These are phyloP conservation scores for Pestalotiopsis sp. DNA, from an alignment of 2,329 filamentous ascomycete genomes.

Conservation along the genomic window DNA sequence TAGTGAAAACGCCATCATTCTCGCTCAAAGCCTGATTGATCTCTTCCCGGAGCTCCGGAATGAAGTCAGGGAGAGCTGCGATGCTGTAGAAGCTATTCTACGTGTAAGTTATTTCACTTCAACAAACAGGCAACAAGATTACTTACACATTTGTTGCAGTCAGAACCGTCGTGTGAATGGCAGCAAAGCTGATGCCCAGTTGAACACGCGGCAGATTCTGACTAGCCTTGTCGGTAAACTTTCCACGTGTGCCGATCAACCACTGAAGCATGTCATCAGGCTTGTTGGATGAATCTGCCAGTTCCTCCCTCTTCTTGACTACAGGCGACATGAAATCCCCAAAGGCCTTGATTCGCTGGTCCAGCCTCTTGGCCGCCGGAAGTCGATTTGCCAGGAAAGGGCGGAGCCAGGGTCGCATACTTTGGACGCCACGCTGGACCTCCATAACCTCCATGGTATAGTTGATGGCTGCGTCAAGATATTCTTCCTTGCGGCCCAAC, in stretches of 20 bases:
- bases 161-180: constrained; percentile 52
- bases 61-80: constrained; percentile 45
- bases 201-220: constrained; percentile 41
- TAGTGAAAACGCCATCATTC: constrained; percentile 33
- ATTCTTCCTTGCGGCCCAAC: constrained; percentile 46
- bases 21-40: constrained; percentile 39
- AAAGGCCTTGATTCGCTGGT: not conserved
- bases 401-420: constrained; percentile 17
- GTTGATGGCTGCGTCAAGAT: constrained; percentile 48
- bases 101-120: not conserved
- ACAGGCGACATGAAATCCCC: constrained; percentile 3
- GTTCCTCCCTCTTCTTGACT: not conserved
- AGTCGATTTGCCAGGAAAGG: constrained; percentile 2
- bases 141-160: constrained; percentile 41
- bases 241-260: constrained; percentile 41
- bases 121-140: not conserved
- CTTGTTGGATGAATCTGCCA: constrained; percentile 15
- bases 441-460: constrained; percentile 45
- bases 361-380: not conserved
- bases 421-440: constrained; percentile 30
- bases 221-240: constrained; percentile 27
- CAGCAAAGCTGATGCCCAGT: constrained; percentile 46
- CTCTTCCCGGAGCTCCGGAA: constrained; percentile 54
- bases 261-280: constrained; percentile 50
- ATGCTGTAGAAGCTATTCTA: constrained; percentile 45